These are phyloP conservation scores for Erysimum cheiranthoides DNA, from an alignment of 345 rosid species.

Conservation along the genomic window DNA sequence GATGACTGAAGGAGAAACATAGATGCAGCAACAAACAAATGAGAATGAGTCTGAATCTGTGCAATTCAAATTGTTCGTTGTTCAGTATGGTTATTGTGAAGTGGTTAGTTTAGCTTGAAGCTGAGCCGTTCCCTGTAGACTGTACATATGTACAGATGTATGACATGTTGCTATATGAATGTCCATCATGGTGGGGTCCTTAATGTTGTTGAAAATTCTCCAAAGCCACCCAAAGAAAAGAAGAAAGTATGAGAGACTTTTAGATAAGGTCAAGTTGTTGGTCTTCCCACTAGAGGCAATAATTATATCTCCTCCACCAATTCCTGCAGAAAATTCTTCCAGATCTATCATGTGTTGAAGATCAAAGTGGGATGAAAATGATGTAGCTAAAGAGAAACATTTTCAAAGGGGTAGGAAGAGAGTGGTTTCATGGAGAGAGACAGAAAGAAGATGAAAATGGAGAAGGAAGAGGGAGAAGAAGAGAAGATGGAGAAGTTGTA, in stretches of 20 bases:
- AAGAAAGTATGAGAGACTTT: conserved; percentile 13
- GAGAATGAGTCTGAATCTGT: conserved; percentile 18
- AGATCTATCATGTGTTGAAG: conserved; percentile 7
- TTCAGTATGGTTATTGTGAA: conserved; percentile 20
- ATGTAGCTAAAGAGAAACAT: conserved; percentile 16
- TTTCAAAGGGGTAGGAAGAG: conserved; percentile 3
- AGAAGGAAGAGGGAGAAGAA: conserved; percentile 46
- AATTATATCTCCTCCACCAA: conserved; percentile 25
- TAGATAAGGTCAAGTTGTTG: conserved; percentile 27
- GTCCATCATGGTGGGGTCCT: conserved; percentile 22
- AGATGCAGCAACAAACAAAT: conserved; percentile 11
- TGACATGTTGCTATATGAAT: conserved; percentile 22
- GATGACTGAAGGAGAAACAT: conserved; percentile 44
- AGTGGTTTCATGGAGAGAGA: conserved; percentile 47
- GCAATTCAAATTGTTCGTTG: conserved; percentile 12
- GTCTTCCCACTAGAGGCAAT: conserved; percentile 27
- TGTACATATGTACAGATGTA: conserved; percentile 24
- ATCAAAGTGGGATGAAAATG: not conserved
- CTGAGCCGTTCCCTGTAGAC: conserved; percentile 21
- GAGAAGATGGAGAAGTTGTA: conserved; percentile 64
- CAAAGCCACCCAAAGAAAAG: conserved; percentile 19
- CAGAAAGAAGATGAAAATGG: conserved; percentile 55
- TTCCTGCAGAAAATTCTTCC: conserved; percentile 25
- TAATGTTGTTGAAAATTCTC: conserved; percentile 16
- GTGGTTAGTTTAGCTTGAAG: conserved; percentile 16